Percentiles rank a stretch among this genome's conserved stretches.
Conservation (phyloP, 1,139 yeast genomes). For the Candida glucosophila region DNA sequence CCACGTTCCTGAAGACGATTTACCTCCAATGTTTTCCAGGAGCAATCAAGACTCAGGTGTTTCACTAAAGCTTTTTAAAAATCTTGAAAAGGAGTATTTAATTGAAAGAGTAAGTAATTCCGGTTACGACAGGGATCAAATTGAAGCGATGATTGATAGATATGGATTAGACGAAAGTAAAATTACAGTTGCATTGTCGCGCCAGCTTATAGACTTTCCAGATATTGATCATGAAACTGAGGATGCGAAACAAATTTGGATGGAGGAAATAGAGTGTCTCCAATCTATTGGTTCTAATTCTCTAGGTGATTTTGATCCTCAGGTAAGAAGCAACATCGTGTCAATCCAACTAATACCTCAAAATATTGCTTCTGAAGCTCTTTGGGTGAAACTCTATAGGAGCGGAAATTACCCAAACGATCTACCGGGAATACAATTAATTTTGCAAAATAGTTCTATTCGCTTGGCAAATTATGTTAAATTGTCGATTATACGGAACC, state of each 20-base stretch:
- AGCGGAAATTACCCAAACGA: conserved; percentile 48
- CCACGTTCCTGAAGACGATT: conserved; percentile 89
- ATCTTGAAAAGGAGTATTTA: conserved; percentile 27
- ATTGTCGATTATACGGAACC: conserved; percentile 47
- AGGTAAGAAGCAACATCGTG: conserved; percentile 18
- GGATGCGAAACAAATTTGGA: too few species aligned
- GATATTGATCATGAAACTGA: too few species aligned
- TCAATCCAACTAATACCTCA: conserved; percentile 25
- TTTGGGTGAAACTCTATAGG: conserved; percentile 45
- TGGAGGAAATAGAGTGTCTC: conserved; percentile 69
- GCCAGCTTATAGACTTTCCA: too few species aligned
- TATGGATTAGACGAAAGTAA: conserved; percentile 37
- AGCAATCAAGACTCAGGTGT: conserved; percentile 39
- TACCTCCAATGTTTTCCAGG: conserved; percentile 52
- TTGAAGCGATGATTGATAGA: conserved; percentile 37
- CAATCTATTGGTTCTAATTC: conserved; percentile 38
- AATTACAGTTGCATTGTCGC: conserved; percentile 35
- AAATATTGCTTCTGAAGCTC: conserved; percentile 16
- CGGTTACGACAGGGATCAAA: conserved; percentile 65
- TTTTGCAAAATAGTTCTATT: conserved; percentile 36
- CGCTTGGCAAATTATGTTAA: conserved; percentile 70
- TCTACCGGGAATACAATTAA: conserved; percentile 54
- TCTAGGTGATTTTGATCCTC: conserved; percentile 12
- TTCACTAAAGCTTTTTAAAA: conserved; percentile 39
- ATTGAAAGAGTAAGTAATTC: conserved; percentile 51